Conservation (phyloP, 2,329 filamentous ascomycete genomes). For the Byssoonygena ceratinophila region DNA sequence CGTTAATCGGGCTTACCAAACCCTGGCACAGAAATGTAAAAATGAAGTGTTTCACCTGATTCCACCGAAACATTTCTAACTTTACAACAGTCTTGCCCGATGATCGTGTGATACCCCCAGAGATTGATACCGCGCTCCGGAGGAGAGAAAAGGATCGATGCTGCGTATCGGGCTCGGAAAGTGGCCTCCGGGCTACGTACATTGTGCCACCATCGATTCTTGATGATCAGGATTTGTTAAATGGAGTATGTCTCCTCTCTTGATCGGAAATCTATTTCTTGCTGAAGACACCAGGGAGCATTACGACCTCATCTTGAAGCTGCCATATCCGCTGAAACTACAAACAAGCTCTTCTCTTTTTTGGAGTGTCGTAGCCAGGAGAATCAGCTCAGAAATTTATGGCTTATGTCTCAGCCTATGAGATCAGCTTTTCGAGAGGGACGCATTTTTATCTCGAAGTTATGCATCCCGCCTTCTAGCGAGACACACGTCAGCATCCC, state of each 20-base stretch:
- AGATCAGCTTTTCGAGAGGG: background rate
- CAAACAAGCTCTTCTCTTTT: slow-evolving; percentile 5
- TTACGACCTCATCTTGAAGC: slow-evolving; percentile 12
- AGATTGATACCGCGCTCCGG: slow-evolving; percentile 2
- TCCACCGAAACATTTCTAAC: background rate
- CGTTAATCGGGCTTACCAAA: slow-evolving; percentile 1
- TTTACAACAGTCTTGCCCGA: background rate
- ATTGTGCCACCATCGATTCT: slow-evolving; percentile 12
- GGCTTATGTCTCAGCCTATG: slow-evolving; percentile 6
- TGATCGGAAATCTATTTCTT: background rate
- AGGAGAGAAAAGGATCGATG: slow-evolving; percentile 7
- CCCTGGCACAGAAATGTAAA: slow-evolving; percentile 8
- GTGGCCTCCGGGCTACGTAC: slow-evolving; percentile 2
- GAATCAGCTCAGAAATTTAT: slow-evolving; percentile 12
- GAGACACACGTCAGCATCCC: background rate
- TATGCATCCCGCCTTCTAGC: background rate
- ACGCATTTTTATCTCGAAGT: background rate
- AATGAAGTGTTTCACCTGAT: background rate
- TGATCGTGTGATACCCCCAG: background rate
- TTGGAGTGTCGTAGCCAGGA: background rate
- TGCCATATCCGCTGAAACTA: slow-evolving; percentile 1
- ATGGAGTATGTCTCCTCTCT: slow-evolving; percentile 4
- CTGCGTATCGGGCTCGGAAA: slow-evolving; percentile 9
- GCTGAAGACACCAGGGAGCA: background rate
- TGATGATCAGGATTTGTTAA: slow-evolving; percentile 5